These are phyloP conservation scores for Trypanosoma cruzi DNA, from an alignment of 208 protist genomes.

Conservation along the genomic window DNA sequence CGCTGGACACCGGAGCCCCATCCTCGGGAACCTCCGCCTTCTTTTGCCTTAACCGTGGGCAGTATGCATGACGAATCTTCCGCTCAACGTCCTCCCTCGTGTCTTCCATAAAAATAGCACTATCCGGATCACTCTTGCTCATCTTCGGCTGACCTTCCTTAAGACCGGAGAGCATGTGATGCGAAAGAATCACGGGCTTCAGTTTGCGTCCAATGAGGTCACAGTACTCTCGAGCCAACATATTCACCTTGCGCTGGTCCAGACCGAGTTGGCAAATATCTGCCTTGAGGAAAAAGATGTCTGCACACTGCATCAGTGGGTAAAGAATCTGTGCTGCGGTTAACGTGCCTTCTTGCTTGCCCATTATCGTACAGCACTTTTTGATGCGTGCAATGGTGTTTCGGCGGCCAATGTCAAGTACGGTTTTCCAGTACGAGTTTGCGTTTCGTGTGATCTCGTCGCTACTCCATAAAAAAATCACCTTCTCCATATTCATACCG, in stretches of 20 bases:
- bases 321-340: constrained; percentile 99
- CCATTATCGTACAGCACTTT: constrained; percentile 99
- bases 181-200: constrained; percentile 98
- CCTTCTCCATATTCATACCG: constrained; percentile 98
- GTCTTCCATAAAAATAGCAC: constrained; percentile 99
- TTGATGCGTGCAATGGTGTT: constrained; percentile 97
- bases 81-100: constrained; percentile 92
- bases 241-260: constrained; percentile 99
- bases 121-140: constrained; percentile 98
- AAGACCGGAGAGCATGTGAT: constrained; percentile 98
- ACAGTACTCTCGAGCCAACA: constrained; percentile 99
- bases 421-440: constrained; percentile 95
- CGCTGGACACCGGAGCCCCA: constrained; percentile 55
- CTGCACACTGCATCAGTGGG: constrained; percentile 99
- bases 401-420: constrained; percentile 97
- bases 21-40: constrained; percentile 60
- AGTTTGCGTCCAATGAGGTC: constrained; percentile 87
- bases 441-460: constrained; percentile 97
- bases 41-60: constrained; percentile 76
- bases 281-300: constrained; percentile 99
- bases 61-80: constrained; percentile 97
- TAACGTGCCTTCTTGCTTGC: constrained; percentile 96
- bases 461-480: constrained; percentile 97
- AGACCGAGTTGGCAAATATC: constrained; percentile 99
- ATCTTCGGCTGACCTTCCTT: constrained; percentile 98